Base-by-base conservation (phyloP, 495 filamentous ascomycete genomes). In the Tuber brumale region DNA sequence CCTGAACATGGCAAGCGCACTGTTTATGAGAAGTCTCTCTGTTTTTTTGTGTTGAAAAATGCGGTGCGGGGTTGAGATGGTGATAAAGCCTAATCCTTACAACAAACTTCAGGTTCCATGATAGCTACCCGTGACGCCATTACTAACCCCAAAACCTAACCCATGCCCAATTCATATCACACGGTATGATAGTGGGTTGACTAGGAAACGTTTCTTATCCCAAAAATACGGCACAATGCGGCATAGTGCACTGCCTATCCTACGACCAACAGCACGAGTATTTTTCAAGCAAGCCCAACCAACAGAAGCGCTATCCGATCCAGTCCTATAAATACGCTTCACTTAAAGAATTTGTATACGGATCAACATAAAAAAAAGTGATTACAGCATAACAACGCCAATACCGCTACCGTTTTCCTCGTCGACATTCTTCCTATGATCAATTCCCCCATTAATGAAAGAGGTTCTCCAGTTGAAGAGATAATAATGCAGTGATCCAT, bases 401-500 rank as follows among this genome's bases (percentile, higher is more conserved):
- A 99, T 87, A 3, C 96, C 95, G 76, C 95, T 94, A 82, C 93
- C 89, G 74, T 88, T 86, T 72, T 89, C 89, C 73, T 89, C 88
- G 83, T 97, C 93, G 23, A 92, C 85, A 73, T 88, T 85, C 81
- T 95, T 95, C 78, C 88, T 89, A 74, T 88, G 87, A 84, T 97
- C 90, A 39, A 97, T 90, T 42, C 95, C 95, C 39, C 95, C 94
- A 16, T 88, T 86, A 76, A 99, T 90, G 14, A 90, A 90, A 69
- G 90, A 88, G 14, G 94, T 91, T 46, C 93, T 90, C 87, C 97
- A 99, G 85, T 98, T 99, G 87, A 95, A 99, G 21, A 99, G 87
- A 83, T 99, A 99, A 84, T 91, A 99, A 82, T 98, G 94, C 75
- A 99, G 86, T 82, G 94, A 92, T 70, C 95, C 95, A 82, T 99